Percentiles rank a stretch among this genome's conserved stretches.
phyloP scores from a whole-genome alignment of 345 rosid genomes.

The Lumnitzera littorea region DNA sequence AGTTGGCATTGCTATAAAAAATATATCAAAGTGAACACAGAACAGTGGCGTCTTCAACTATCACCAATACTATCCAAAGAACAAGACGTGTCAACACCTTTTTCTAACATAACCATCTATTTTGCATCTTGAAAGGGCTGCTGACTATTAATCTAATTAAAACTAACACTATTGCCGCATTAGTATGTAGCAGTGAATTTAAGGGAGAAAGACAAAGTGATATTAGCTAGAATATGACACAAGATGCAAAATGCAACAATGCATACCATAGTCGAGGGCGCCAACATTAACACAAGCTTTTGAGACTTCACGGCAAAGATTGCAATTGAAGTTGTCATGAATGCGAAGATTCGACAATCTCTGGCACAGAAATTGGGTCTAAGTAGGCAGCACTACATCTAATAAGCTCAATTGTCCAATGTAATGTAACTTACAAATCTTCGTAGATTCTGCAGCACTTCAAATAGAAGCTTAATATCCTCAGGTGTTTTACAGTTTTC shows the following conservation, averaged over 20 bases:
- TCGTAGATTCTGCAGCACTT: conserved; percentile 51
- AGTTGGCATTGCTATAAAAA: no score
- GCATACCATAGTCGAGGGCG: conserved; percentile 69
- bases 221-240: neutral
- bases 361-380: conserved; percentile 29
- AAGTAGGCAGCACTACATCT: neutral
- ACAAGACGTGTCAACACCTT: no score
- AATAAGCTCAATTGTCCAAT: neutral
- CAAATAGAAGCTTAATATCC: conserved; percentile 68
- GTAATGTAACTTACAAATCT: conserved; percentile 56
- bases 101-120: no score
- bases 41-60: no score
- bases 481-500: conserved; percentile 51
- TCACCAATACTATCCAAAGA: no score
- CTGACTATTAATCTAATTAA: no score
- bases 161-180: no score
- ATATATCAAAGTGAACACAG: no score
- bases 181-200: no score
- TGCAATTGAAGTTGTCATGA: conserved; percentile 66
- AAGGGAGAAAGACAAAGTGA: no score
- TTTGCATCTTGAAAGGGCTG: no score
- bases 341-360: conserved; percentile 76
- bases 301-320: conserved; percentile 76
- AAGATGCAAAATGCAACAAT: conserved; percentile 1
- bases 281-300: conserved; percentile 69